Evolutionary conservation across 768 basidiomycete species (phyloP), one percentile per base, ranked within the genome.

Genomic region (Multifurca ochricompacta): DNA sequence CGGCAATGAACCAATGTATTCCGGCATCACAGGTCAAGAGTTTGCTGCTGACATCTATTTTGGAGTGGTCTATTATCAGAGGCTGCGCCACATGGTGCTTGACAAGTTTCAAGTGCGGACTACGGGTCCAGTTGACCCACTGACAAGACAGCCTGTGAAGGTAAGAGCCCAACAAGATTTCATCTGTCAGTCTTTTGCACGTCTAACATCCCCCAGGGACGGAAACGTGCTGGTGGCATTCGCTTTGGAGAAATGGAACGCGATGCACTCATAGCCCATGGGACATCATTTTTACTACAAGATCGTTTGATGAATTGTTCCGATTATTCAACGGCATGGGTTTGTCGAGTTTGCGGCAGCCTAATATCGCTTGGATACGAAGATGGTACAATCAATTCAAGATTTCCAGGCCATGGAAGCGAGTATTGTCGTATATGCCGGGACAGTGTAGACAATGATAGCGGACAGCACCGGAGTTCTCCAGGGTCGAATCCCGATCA

Each of bases 181-280:
- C 34, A 34, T 51, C 28, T 45, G 39, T 53, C 37, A 9, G 39
- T 53, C 37, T 8, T 48, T 21, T 25, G 40, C 23, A 6, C 14
- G 19, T 23, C 51, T 27, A 5, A 45, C 41, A 43, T 50, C 51
- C 19, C 60, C 27, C 40, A 68, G 93, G 96, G 96, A 53, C 88
- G 96, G 57, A 98, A 97, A 80, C 88, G 93, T 51, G 91, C 90
- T 40, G 96, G 96, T 64, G 96, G 96, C 65, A 99, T 99, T 66
- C 93, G 96, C 51, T 98, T 99, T 67, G 96, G 96, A 63, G 96
- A 99, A 74, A 99, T 99, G 96, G 96, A 99, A 70, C 88, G 96
- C 49, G 96, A 99, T 67, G 96, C 96, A 10, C 79, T 99, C 48
- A 94, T 99, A 62, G 96, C 96, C 3, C 96, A 99, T 69, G 96